Conservation (phyloP, 139 green algal species). For the Marvania coccoides region DNA sequence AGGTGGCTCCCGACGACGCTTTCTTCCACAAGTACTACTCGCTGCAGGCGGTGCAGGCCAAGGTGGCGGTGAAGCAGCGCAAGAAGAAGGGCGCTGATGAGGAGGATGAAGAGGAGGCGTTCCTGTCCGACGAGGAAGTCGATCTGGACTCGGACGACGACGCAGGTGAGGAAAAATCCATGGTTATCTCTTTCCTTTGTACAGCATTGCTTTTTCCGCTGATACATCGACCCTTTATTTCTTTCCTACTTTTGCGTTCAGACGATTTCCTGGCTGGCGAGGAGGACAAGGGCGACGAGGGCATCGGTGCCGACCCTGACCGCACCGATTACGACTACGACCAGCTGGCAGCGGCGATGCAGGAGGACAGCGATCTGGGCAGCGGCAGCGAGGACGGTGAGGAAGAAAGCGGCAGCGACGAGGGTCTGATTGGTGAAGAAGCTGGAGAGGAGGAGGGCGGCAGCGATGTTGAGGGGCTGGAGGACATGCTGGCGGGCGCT, state of each 20-base stretch:
- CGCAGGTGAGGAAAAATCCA: not conserved
- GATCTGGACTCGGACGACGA: not conserved
- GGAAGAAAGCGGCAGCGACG: not conserved
- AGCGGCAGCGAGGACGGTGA: not conserved
- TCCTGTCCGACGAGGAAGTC: not conserved
- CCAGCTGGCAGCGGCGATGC: conserved; percentile 44
- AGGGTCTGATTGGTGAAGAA: not conserved
- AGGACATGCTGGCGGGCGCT: not conserved
- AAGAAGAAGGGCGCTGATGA: conserved; percentile 5
- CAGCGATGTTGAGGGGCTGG: not conserved
- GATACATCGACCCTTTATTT: not conserved
- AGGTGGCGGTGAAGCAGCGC: not conserved
- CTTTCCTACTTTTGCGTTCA: not conserved
- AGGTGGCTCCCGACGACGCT: conserved; percentile 62
- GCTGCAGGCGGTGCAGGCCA: conserved; percentile 2
- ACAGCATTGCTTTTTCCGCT: not conserved
- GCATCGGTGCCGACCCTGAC: conserved; percentile 19
- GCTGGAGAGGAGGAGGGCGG: not conserved
- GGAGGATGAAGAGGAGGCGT: conserved; percentile 10
- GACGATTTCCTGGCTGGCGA: conserved; percentile 37
- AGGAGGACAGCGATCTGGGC: not conserved
- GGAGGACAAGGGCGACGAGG: conserved; percentile 37
- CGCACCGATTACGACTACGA: conserved; percentile 47
- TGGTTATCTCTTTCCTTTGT: not conserved
- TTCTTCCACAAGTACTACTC: conserved; percentile 81